Evolutionary conservation across 164 flowering plant species (phyloP), one percentile per base, ranked within the genome.

Genomic region (Saururus chinensis): DNA sequence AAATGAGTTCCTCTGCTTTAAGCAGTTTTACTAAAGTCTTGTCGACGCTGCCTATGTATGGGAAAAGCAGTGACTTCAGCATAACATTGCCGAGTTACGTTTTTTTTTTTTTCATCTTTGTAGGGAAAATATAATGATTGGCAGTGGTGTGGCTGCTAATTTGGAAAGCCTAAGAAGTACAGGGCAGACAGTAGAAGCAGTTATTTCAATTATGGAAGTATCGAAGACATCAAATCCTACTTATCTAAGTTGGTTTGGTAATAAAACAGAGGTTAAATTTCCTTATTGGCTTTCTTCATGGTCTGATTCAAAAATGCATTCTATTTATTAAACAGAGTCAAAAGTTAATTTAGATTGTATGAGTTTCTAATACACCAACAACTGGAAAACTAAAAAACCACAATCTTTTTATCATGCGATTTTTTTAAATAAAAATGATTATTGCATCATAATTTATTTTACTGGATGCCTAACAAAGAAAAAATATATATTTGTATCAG

Each of bases 111-210:
- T 59, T 25, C 40, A 57, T 54, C 23, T 60, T 69, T 14, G 41
- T 56, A 87, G 96, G 64, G 83, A 79, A 45, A 53, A 67, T 59
- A 69, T 85, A 56, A 89, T 82, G 76, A 65, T 77, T 67, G 96
- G 96, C 40, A 77, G 65, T 63, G 98, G 91, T 69, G 65, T 67
- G 53, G 80, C 79, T 68, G 74, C 66, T 67, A 42, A 63, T 65
- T 25, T 52, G 42, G 80, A 75, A 59, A 74, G 64, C 53, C 52
- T 59, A 23, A 70, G 60, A 66, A 70, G 60, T 64, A 40, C 61
- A 24, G 78, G 73, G 51, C 74, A 74, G 49, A 62, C 73, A 60
- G 65, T 82, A 71, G 98, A 92, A 75, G 95, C 74, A 25, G 88
- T 84, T 48, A 73, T 89, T 24, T 67, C 82, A 62, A 75, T 86